phyloP scores from a whole-genome alignment of 495 filamentous ascomycete genomes.

The Trichoderma orchidacearum region DNA sequence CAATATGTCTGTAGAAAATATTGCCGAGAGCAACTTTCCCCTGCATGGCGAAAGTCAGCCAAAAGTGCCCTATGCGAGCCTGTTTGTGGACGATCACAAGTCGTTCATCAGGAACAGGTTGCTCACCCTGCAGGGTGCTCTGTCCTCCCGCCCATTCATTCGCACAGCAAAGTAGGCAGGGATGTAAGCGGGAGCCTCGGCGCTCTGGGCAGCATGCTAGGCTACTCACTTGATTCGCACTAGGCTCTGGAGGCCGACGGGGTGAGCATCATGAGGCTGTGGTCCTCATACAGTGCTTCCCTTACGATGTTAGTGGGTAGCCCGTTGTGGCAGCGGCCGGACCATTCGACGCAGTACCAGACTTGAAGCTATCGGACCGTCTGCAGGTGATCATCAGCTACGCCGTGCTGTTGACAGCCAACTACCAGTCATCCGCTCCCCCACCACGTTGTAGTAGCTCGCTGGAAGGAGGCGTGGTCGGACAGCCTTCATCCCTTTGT shows the following conservation, averaged over 20 bases:
- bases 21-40: too few species aligned
- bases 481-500: too few species aligned
- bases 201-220: neutral
- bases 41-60: too few species aligned
- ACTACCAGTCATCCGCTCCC: too few species aligned
- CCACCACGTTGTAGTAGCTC: too few species aligned
- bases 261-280: neutral
- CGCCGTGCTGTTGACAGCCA: too few species aligned
- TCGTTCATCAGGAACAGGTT: too few species aligned
- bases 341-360: neutral
- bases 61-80: too few species aligned
- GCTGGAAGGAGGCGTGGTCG: too few species aligned
- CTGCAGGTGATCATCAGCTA: neutral
- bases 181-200: neutral
- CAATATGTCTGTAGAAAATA: too few species aligned
- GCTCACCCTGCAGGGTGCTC: neutral
- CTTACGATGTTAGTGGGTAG: neutral
- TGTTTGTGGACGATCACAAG: too few species aligned
- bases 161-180: neutral
- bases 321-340: neutral
- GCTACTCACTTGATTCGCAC: neutral
- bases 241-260: neutral
- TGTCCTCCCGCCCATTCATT: neutral
- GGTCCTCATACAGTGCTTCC: neutral
- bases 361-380: neutral